Percentiles rank a stretch among this genome's conserved stretches.
These are phyloP conservation scores for Hymenoscyphus scutula DNA, from an alignment of 2,329 filamentous ascomycete genomes.

Conservation along the genomic window DNA sequence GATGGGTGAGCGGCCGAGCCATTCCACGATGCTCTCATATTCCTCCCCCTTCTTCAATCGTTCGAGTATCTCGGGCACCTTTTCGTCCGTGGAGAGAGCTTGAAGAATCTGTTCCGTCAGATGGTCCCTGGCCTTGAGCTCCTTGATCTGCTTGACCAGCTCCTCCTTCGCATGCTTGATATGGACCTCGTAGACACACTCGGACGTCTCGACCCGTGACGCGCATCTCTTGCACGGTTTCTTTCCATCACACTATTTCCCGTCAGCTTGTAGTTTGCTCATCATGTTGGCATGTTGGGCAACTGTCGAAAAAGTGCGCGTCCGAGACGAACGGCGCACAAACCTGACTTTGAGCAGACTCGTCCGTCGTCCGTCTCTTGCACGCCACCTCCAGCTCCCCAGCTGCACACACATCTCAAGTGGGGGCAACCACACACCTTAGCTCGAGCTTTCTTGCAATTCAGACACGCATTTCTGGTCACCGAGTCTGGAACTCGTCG, in stretches of 20 bases:
- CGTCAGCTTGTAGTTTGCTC: slow-evolving; percentile 1
- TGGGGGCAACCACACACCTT: slow-evolving; percentile 33
- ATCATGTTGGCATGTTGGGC: background rate
- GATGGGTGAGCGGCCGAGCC: slow-evolving; percentile 29
- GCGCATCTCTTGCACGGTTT: slow-evolving; percentile 36
- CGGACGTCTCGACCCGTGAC: slow-evolving; percentile 26
- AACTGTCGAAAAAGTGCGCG: background rate
- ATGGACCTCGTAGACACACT: slow-evolving; percentile 37
- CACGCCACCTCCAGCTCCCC: too few relatives aligned
- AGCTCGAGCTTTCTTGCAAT: slow-evolving; percentile 38
- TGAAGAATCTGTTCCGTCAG: slow-evolving; percentile 34
- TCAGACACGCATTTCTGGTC: slow-evolving; percentile 38
- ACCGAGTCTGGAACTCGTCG: slow-evolving; percentile 36
- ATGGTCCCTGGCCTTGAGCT: slow-evolving; percentile 32
- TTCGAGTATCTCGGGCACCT: slow-evolving; percentile 33
- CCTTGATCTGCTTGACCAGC: slow-evolving; percentile 36
- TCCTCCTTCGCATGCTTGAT: slow-evolving; percentile 38
- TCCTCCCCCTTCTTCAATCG: slow-evolving; percentile 33
- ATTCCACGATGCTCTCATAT: slow-evolving; percentile 33
- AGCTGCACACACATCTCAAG: background rate
- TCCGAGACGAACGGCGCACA: slow-evolving; percentile 1
- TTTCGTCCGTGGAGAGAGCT: slow-evolving; percentile 30
- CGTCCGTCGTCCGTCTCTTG: background rate
- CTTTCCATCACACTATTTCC: slow-evolving; percentile 36
- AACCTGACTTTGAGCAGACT: too few relatives aligned